Base-by-base conservation (phyloP, 2,329 filamentous ascomycete genomes). In the Phialophora tarda region DNA sequence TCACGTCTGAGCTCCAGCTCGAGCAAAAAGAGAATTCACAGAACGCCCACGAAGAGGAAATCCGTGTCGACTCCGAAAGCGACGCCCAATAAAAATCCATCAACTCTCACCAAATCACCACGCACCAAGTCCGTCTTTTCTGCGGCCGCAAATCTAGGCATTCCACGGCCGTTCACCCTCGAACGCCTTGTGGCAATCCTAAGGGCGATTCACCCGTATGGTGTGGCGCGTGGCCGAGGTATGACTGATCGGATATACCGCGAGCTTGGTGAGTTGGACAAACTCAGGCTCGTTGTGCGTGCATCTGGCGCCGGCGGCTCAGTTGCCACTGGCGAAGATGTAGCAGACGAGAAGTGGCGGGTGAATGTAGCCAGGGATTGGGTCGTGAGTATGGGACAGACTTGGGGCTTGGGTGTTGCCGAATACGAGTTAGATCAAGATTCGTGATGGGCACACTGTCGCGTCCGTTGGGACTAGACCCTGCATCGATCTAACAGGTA, bases 121-220 rank as follows among this genome's bases (percentile, higher is more conserved):
- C 68, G 68, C 4, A 48, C 53, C 24, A 70, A 65, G 63, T 64
- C 65, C 4, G 21, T 70, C 7, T 65, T 70, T 21, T 50, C 64
- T 6, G 63, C 44, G 11, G 61, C 23, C 38, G 60, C 61, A 4
- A 63, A 61, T 60, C 41, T 62, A 5, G 55, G 68, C 24, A 55
- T 66, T 21, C 59, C 65, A 50, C 55, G 60, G 24, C 75, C 81
- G 0, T 83, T 83, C 65, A 76, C 79, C 0, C 70, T 83, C 3
- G 82, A 83, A 69, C 76, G 82, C 1, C 71, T 82, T 2, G 71
- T 82, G 8, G 81, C 82, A 0, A 82, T 83, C 28, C 81, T 81
- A 62, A 80, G 81, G 53, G 80, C 80, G 12, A 79, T 83, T 23
- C 78, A 82, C 48, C 81, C 81, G 6, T 77, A 79, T 1, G 76